Conservation (phyloP, 2,329 filamentous ascomycete species). For the Pseudofabraea citricarpa region DNA sequence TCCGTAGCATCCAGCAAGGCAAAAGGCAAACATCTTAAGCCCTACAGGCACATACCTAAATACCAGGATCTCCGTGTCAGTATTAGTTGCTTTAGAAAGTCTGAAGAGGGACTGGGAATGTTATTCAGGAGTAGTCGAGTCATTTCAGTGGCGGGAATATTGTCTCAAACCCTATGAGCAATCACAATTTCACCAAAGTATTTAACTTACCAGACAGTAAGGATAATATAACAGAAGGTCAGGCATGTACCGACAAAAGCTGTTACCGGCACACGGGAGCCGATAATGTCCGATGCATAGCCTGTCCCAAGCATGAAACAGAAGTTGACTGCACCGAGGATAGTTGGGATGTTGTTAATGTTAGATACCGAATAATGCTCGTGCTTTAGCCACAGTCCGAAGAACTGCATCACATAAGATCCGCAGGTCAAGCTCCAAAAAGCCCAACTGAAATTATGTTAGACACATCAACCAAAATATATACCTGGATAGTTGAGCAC, state of each 20-base stretch:
- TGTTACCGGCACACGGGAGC: conserved; percentile 6
- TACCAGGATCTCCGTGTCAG: too few species aligned
- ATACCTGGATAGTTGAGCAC: not conserved
- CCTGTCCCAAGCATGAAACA: conserved; percentile 9
- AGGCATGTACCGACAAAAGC: conserved; percentile 12
- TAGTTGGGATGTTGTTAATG: conserved; percentile 46
- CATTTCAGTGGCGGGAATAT: too few species aligned
- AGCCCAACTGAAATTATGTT: not conserved
- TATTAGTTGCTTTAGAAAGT: too few species aligned
- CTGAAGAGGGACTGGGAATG: too few species aligned
- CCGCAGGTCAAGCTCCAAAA: conserved; percentile 8
- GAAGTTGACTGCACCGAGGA: conserved; percentile 28
- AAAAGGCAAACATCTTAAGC: conserved; percentile 29
- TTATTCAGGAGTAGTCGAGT: too few species aligned
- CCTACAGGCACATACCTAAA: conserved; percentile 28
- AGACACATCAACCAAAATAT: not conserved
- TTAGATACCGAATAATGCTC: conserved; percentile 41
- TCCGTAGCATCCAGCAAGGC: conserved; percentile 31
- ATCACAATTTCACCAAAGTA: too few species aligned
- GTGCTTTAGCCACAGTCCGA: conserved; percentile 40
- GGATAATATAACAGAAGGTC: conserved; percentile 27
- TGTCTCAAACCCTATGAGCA: too few species aligned
- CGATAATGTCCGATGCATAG: conserved; percentile 7
- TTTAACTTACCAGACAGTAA: conserved; percentile 29
- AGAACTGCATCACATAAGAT: conserved; percentile 40